phyloP scores from a whole-genome alignment of 192 early-diverging fungal genomes.

The Martensiomyces pterosporus region DNA sequence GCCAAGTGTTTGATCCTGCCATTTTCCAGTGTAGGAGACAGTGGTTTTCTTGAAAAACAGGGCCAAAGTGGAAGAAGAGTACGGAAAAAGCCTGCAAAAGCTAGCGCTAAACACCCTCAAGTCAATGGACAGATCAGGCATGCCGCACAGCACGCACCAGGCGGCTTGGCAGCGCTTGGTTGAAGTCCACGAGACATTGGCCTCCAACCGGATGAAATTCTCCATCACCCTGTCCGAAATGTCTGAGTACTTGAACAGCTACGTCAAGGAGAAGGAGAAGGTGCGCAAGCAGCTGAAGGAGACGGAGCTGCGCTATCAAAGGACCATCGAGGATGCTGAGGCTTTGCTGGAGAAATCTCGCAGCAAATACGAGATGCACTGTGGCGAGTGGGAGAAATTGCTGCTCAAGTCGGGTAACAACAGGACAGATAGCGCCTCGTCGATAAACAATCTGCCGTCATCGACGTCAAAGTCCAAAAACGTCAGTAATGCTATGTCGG shows the following conservation, averaged over 20 bases:
- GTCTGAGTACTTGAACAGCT: conserved; percentile 71
- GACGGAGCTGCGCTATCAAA: conserved; percentile 67
- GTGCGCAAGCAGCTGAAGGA: conserved; percentile 70
- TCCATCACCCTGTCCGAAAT: conserved; percentile 64
- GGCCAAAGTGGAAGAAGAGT: conserved; percentile 89
- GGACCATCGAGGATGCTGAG: conserved; percentile 74
- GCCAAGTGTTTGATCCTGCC: conserved; percentile 50
- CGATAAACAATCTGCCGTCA: neutral
- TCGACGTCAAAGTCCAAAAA: conserved; percentile 34
- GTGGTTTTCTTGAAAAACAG: conserved; percentile 79
- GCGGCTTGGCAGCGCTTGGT: conserved; percentile 71
- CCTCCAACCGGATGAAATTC: conserved; percentile 75
- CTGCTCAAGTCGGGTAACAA: conserved; percentile 46
- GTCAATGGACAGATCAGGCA: conserved; percentile 51
- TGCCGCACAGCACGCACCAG: conserved; percentile 60
- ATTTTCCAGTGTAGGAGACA: conserved; percentile 52
- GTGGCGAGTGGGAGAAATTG: conserved; percentile 83
- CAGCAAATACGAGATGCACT: conserved; percentile 71
- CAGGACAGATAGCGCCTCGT: conserved; percentile 10
- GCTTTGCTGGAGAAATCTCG: conserved; percentile 77
- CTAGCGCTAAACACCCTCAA: conserved; percentile 62
- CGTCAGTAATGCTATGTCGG: conserved; percentile 37
- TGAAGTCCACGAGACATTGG: conserved; percentile 80
- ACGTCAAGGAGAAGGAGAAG: conserved; percentile 42
- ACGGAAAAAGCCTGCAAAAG: conserved; percentile 75